Conservation (phyloP, 1,284 basidiomycete species). For the Puccinia hordei region DNA sequence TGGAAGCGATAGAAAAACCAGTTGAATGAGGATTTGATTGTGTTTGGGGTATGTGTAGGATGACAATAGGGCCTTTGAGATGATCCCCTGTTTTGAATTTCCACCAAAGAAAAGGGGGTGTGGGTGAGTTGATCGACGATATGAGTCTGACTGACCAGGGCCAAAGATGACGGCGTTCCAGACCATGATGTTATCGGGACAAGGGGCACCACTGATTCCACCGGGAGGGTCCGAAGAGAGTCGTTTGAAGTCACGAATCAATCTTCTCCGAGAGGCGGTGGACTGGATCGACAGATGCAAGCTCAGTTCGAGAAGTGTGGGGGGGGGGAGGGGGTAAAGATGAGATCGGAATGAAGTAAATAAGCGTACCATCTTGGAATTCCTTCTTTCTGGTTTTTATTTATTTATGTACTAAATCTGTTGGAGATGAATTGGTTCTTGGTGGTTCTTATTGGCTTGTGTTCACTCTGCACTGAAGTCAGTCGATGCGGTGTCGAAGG, state of each 20-base stretch:
- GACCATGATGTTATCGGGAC: constrained; percentile 96
- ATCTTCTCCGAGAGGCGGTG: constrained; percentile 81
- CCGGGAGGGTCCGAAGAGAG: constrained; percentile 90
- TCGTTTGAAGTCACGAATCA: constrained; percentile 94
- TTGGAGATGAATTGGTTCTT: no score
- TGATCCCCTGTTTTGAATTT: no score
- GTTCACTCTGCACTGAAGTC: no score
- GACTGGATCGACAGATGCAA: constrained; percentile 64
- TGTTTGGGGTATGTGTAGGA: background rate
- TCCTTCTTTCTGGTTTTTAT: no score
- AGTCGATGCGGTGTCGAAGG: no score
- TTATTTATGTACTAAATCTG: no score
- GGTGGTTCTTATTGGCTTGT: no score
- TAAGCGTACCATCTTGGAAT: background rate
- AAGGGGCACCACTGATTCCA: constrained; percentile 93
- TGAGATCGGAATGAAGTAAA: background rate
- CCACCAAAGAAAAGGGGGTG: no score
- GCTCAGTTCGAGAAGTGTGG: no score
- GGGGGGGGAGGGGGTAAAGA: background rate
- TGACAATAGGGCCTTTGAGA: background rate
- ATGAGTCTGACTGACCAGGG: constrained; percentile 79
- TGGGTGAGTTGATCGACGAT: no score
- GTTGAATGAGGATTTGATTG: no score
- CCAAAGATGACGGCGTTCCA: constrained; percentile 99
- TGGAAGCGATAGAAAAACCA: background rate